Evolutionary conservation across 2,329 filamentous ascomycete genomes (phyloP), one percentile per base, ranked within the genome.

Genomic region (Fusarium brachygibbosum): DNA sequence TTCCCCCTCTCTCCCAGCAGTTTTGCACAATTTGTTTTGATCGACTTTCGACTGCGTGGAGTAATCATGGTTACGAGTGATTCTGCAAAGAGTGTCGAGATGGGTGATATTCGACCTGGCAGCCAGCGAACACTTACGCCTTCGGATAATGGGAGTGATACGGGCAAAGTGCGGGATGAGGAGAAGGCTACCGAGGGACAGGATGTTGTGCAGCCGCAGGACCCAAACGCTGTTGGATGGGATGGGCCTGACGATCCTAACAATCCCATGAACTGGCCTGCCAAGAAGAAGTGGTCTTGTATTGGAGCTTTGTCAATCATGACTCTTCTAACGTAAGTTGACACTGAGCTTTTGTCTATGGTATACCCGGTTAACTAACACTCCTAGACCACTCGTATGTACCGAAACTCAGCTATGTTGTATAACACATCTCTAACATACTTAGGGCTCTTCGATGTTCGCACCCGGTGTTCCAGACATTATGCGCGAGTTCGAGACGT

Each of bases 251-350:
- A 75, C 19, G 89, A 91, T 70, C 82, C 83, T 8, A 80, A 84
- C 6, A 90, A 92, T 68, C 90, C 91, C 0, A 83, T 86, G 68
- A 91, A 91, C 70, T 93, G 91, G 90, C 77, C 86, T 0, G 75
- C 88, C 34, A 81, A 77, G 70, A 82, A 79, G 72, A 80, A 80
- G 35, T 78, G 75, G 62, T 44, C 74, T 19, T 77, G 77, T 4
- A 78, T 82, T 9, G 75, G 71, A 2, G 73, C 75, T 7, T 75
- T 82, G 3, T 79, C 72, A 3, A 17, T 73, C 17, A 75, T 75
- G 73, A 73, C 73, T 3, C 61, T 76, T 10, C 53, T 76, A 25
- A 73, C 71, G 74, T 75, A 61, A 59, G 74, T 74, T 31, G 4
- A 14, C 14, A 17, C 17, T n/a, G 23, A 4, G 2, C 6, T 41